phyloP scores from a whole-genome alignment of 371 early-diverging fungal species.

The Mortierella sp. region DNA sequence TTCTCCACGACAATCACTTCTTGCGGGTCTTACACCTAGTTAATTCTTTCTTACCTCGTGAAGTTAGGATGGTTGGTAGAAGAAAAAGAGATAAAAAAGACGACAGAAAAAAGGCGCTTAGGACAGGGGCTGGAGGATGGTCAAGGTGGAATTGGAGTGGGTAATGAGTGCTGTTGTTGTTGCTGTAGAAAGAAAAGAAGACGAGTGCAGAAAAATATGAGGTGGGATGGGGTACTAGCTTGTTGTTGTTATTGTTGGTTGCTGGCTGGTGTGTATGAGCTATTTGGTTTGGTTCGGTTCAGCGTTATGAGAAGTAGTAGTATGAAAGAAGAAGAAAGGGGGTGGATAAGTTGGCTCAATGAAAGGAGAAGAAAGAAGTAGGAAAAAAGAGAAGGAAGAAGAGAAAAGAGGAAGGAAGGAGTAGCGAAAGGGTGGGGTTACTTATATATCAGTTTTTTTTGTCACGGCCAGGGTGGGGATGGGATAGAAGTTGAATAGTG shows the following conservation, averaged over 20 bases:
- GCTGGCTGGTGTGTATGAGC: not conserved
- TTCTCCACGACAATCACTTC: not conserved
- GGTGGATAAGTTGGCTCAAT: slow-evolving; percentile 19
- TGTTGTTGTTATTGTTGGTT: not conserved
- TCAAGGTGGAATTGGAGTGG: not conserved
- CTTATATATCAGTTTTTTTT: not conserved
- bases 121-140: not conserved
- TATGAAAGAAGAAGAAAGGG: not conserved
- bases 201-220: not conserved
- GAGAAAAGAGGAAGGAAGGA: not conserved
- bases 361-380: slow-evolving; percentile 16
- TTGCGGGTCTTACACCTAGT: not conserved
- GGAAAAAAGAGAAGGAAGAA: not conserved
- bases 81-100: not conserved
- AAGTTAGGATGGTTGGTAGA: not conserved
- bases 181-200: not conserved
- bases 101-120: not conserved
- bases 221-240: not conserved
- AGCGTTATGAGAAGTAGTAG: too few species aligned
- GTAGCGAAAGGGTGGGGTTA: not conserved
- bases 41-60: slow-evolving; percentile 23
- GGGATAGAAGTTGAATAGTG: slow-evolving; percentile 1
- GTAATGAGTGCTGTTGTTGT: not conserved
- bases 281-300: not conserved
- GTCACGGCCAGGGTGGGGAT: not conserved